These are phyloP conservation scores for Rhizopus microsporus DNA, from an alignment of 371 early-diverging fungal genomes.

Conservation along the genomic window DNA sequence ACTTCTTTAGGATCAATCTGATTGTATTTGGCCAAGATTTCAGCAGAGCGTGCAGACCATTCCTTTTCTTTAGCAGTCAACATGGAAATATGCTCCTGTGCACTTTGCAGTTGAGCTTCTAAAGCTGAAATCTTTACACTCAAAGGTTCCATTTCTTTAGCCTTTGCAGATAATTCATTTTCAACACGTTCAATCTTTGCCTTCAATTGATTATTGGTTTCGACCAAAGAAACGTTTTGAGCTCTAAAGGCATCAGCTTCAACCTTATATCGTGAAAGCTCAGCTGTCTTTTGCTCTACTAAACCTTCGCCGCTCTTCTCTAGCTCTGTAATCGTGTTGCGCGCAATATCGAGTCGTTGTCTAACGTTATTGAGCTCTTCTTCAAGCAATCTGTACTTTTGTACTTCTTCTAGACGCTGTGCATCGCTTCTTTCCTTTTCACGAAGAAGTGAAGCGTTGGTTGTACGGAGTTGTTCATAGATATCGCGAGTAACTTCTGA, in stretches of 20 bases:
- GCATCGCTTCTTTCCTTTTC: conserved; percentile 15
- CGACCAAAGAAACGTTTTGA: conserved; percentile 7
- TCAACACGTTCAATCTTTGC: conserved; percentile 5
- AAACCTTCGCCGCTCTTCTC: conserved; percentile 5
- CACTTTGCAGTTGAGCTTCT: conserved; percentile 8
- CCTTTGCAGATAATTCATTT: conserved; percentile 1
- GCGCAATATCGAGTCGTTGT: not conserved
- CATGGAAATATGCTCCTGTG: not conserved
- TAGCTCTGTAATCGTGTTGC: conserved; percentile 4
- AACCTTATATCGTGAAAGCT: not conserved
- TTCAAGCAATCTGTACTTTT: conserved; percentile 5
- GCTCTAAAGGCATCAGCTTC: conserved; percentile 13
- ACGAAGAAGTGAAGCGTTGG: conserved; percentile 4
- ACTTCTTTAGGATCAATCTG: conserved; percentile 19
- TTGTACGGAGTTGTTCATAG: conserved; percentile 7
- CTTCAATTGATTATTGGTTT: conserved; percentile 2
- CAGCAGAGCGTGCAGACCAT: conserved; percentile 19
- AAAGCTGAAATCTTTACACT: conserved; percentile 8
- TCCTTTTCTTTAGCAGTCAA: conserved; percentile 11
- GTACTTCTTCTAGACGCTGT: conserved; percentile 8
- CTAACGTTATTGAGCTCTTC: not conserved
- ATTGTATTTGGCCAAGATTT: conserved; percentile 16
- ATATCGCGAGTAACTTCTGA: not conserved
- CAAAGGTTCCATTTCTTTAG: conserved; percentile 3
- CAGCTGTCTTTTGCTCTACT: not conserved